Conservation (phyloP, 495 filamentous ascomycete species). For the Neurospora sp. region DNA sequence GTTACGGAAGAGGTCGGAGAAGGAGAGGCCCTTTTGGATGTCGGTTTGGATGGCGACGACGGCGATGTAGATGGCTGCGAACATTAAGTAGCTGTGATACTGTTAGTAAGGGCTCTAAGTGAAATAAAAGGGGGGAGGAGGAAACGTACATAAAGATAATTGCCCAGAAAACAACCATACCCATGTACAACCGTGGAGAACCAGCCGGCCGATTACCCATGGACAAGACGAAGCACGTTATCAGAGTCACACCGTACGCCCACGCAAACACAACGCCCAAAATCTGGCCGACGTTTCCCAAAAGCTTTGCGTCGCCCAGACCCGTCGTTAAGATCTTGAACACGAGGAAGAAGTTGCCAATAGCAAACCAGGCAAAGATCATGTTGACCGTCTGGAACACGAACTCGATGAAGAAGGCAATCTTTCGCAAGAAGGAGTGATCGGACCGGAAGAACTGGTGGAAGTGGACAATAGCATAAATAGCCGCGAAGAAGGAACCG, state of each 20-base stretch:
- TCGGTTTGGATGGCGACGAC: slow-evolving; percentile 71
- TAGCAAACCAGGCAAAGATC: slow-evolving; percentile 98
- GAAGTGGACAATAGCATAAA: slow-evolving; percentile 90
- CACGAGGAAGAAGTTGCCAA: slow-evolving; percentile 98
- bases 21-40: slow-evolving; percentile 50
- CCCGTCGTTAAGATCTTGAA: slow-evolving; percentile 94
- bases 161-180: slow-evolving; percentile 95
- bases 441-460: slow-evolving; percentile 89
- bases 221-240: slow-evolving; percentile 91
- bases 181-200: slow-evolving; percentile 86
- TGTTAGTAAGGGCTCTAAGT: slow-evolving; percentile 10
- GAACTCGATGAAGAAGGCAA: slow-evolving; percentile 87
- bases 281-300: slow-evolving; percentile 65
- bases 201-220: slow-evolving; percentile 95
- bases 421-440: slow-evolving; percentile 78
- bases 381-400: slow-evolving; percentile 89
- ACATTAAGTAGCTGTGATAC: slow-evolving; percentile 67
- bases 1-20: slow-evolving; percentile 71
- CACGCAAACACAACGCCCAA: slow-evolving; percentile 90
- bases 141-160: slow-evolving; percentile 73
- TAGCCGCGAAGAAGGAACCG: slow-evolving; percentile 95
- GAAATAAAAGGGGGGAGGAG: slow-evolving; percentile 2
- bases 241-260: slow-evolving; percentile 83
- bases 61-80: slow-evolving; percentile 91
- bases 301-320: slow-evolving; percentile 54